Conservation (phyloP, 805 yeast species). For the Candida nemodendra region DNA sequence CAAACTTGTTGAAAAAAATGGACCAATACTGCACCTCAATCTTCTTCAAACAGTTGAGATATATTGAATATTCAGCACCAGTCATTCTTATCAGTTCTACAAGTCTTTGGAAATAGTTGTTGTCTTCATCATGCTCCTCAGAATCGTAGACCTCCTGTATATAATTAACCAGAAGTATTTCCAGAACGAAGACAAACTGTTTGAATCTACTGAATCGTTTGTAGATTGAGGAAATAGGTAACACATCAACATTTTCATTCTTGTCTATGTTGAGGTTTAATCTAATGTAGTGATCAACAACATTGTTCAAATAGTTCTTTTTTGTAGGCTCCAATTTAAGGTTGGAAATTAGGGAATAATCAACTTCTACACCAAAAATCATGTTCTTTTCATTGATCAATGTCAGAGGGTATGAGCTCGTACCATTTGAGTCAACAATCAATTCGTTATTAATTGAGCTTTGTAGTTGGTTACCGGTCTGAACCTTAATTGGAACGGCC, state of each 20-base stretch:
- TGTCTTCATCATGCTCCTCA: slow-evolving; percentile 22
- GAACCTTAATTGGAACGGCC: slow-evolving; percentile 29
- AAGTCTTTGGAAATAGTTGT: slow-evolving; percentile 31
- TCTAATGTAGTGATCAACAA: slow-evolving; percentile 46
- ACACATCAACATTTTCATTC: slow-evolving; percentile 21
- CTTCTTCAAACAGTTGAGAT: slow-evolving; percentile 51
- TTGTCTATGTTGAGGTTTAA: slow-evolving; percentile 25
- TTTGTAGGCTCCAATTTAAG: slow-evolving; percentile 35
- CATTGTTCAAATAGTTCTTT: slow-evolving; percentile 43
- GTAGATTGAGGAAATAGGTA: slow-evolving; percentile 31
- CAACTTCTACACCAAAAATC: slow-evolving; percentile 49
- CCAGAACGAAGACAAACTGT: slow-evolving; percentile 49
- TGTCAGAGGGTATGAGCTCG: slow-evolving; percentile 49
- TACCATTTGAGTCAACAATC: slow-evolving; percentile 29
- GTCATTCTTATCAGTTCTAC: slow-evolving; percentile 34
- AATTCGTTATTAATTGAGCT: slow-evolving; percentile 1
- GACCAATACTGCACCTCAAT: slow-evolving; percentile 54
- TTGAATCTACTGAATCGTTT: slow-evolving; percentile 39
- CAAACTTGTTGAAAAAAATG: slow-evolving; percentile 41
- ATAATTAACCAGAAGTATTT: slow-evolving; percentile 44
- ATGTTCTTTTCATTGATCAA: slow-evolving; percentile 46
- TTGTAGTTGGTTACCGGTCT: slow-evolving; percentile 31
- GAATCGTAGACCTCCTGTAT: slow-evolving; percentile 34
- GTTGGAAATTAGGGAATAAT: slow-evolving; percentile 25
- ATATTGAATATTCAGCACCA: slow-evolving; percentile 35